Evolutionary conservation across 148 eudicot species (phyloP).

Genomic region (Agrostemma githago): DNA sequence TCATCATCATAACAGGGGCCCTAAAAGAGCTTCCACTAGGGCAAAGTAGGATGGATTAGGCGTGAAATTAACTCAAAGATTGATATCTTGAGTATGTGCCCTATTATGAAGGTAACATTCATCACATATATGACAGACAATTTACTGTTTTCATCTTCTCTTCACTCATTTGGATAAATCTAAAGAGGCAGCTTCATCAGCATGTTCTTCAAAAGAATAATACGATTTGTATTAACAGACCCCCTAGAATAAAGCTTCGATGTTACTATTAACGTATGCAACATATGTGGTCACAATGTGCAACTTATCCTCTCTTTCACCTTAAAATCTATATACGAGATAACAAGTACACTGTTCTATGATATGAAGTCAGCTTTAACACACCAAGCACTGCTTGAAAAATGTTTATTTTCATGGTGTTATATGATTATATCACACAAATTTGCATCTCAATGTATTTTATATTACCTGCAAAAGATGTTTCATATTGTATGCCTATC

Average conservation of each 20-base stretch:
- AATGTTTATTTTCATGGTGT: slow-evolving; percentile 2
- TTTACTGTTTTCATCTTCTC: not conserved
- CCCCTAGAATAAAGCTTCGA: not conserved
- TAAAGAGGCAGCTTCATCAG: not conserved
- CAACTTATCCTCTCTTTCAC: not conserved
- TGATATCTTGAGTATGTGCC: not conserved
- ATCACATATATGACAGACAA: not conserved
- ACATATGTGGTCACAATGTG: not conserved
- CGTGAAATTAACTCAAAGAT: not conserved
- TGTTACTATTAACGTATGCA: not conserved
- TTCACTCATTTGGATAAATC: not conserved
- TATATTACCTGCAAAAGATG: slow-evolving; percentile 85
- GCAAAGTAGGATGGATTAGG: too few species aligned
- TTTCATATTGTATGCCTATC: slow-evolving; percentile 93
- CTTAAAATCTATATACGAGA: not conserved
- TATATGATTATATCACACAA: not conserved
- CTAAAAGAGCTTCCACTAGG: not conserved
- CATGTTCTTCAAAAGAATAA: not conserved
- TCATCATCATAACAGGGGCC: not conserved
- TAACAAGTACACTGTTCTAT: not conserved
- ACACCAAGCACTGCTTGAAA: not conserved
- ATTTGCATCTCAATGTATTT: not conserved
- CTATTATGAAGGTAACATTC: not conserved
- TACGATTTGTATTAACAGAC: not conserved
- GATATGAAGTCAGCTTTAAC: not conserved